A percentile compares a stretch with the other conserved stretches of the same genome.
phyloP scores from a whole-genome alignment of 2,329 filamentous ascomycete species.

The Cladosporium colombiae region DNA sequence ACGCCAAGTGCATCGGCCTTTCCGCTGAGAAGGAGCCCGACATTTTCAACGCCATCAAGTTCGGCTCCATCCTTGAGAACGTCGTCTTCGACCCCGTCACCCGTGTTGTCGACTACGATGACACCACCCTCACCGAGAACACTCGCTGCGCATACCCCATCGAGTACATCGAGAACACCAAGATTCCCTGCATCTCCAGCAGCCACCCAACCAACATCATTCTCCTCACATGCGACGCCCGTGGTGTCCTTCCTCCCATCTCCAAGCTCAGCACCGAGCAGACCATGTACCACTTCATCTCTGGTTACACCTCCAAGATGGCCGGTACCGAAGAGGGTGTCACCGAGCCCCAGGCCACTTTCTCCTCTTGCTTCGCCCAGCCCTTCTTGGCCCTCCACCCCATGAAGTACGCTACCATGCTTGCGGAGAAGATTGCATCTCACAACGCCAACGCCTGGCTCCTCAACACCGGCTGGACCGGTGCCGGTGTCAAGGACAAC shows the following conservation, averaged over 20 bases:
- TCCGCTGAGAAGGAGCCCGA: constrained; percentile 99
- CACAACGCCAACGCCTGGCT: constrained; percentile 98
- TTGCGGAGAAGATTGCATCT: constrained; percentile 94
- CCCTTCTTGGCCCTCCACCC: constrained; percentile 98
- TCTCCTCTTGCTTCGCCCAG: constrained; percentile 99
- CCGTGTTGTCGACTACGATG: constrained; percentile 92
- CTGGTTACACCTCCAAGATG: constrained; percentile 99
- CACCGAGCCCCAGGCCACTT: constrained; percentile 95
- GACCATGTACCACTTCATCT: constrained; percentile 99
- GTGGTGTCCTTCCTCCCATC: constrained; percentile 95
- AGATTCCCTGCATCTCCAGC: constrained; percentile 89
- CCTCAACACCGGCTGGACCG: constrained; percentile 97
- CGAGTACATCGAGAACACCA: constrained; percentile 98
- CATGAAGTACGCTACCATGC: constrained; percentile 98
- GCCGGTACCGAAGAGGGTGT: constrained; percentile 97
- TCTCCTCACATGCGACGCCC: constrained; percentile 95
- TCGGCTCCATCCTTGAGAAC: constrained; percentile 97
- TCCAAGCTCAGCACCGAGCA: constrained; percentile 92
- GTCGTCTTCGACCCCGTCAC: constrained; percentile 93
- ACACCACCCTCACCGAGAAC: constrained; percentile 94
- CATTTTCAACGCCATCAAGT: constrained; percentile 93
- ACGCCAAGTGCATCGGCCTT: constrained; percentile 97
- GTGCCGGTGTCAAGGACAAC: constrained; percentile 83
- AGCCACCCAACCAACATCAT: constrained; percentile 97
- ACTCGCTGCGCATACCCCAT: constrained; percentile 98